These are phyloP conservation scores for Leccinum disarticulatum DNA, from an alignment of 768 basidiomycete species.

Conservation along the genomic window DNA sequence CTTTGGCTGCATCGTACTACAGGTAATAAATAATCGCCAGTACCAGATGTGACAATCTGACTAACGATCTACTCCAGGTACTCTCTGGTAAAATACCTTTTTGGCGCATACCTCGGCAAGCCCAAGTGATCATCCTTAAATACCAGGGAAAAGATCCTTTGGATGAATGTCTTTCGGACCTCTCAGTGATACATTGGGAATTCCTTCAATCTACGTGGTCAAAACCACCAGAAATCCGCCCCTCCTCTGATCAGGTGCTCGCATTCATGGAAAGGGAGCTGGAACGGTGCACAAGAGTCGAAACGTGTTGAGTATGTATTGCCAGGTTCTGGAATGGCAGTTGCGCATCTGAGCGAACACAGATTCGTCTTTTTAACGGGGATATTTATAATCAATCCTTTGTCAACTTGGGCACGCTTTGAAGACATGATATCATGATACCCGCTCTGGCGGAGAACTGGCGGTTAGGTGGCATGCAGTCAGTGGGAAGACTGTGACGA, in stretches of 20 bases:
- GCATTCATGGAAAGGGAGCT: conserved; percentile 7
- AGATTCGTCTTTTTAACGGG: not conserved
- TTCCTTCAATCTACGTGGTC: conserved; percentile 17
- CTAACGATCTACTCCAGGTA: conserved; percentile 5
- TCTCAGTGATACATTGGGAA: conserved; percentile 4
- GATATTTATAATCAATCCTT: not conserved
- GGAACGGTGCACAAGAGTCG: not conserved
- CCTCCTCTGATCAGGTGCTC: conserved; percentile 10
- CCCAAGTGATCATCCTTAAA: conserved; percentile 17
- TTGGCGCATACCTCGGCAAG: conserved; percentile 4
- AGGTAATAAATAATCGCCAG: conserved; percentile 4
- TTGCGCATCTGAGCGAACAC: not conserved
- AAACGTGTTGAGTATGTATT: not conserved
- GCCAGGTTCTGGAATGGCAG: not conserved
- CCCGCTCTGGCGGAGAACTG: too few relatives aligned
- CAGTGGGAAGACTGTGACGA: too few relatives aligned
- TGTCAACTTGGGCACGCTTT: not conserved
- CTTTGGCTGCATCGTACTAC: conserved; percentile 11
- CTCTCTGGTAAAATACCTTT: conserved; percentile 15
- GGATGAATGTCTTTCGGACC: conserved; percentile 9
- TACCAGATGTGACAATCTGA: not conserved
- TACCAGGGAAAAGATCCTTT: conserved; percentile 16
- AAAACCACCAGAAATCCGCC: conserved; percentile 4
- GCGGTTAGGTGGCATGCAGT: too few relatives aligned
- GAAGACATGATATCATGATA: not conserved